Conservation (phyloP, 495 filamentous ascomycete species). For the Astrothelium subdiscretum region DNA sequence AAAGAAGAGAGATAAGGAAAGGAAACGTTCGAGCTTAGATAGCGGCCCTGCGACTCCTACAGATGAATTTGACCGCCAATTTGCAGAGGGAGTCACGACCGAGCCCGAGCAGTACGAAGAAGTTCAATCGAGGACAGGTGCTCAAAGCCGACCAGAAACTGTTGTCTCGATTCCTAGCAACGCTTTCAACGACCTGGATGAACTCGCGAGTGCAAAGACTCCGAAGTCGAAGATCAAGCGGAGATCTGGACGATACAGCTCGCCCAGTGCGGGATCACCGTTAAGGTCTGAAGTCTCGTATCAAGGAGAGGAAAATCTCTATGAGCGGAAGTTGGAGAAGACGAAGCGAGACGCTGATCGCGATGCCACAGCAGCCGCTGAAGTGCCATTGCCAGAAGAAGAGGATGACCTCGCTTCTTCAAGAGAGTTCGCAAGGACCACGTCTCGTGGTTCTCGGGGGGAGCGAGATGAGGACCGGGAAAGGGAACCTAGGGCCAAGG, state of each 20-base stretch:
- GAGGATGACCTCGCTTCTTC: not conserved
- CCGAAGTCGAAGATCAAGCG: slow-evolving; percentile 23
- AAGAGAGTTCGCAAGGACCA: not conserved
- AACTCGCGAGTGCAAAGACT: slow-evolving; percentile 11
- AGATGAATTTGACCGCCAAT: not conserved
- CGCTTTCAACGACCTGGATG: slow-evolving; percentile 10
- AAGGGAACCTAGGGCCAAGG: not conserved
- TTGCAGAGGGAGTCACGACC: not conserved
- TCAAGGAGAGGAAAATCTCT: slow-evolving; percentile 19
- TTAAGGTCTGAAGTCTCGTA: slow-evolving; percentile 24
- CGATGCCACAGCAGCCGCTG: not conserved
- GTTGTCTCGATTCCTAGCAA: slow-evolving; percentile 13
- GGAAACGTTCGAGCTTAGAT: not conserved
- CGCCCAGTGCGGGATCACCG: slow-evolving; percentile 21
- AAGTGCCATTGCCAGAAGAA: not conserved
- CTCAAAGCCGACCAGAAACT: not conserved
- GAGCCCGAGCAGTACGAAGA: not conserved
- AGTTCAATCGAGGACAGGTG: not conserved
- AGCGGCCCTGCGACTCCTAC: not conserved
- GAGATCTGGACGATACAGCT: slow-evolving; percentile 21
- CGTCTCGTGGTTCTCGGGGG: not conserved
- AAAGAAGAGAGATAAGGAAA: slow-evolving; percentile 6
- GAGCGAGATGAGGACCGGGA: not conserved
- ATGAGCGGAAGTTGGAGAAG: not conserved
- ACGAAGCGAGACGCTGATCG: not conserved